These are phyloP conservation scores for Lasiosphaeris hirsuta DNA, from an alignment of 495 filamentous ascomycete species.

Conservation along the genomic window DNA sequence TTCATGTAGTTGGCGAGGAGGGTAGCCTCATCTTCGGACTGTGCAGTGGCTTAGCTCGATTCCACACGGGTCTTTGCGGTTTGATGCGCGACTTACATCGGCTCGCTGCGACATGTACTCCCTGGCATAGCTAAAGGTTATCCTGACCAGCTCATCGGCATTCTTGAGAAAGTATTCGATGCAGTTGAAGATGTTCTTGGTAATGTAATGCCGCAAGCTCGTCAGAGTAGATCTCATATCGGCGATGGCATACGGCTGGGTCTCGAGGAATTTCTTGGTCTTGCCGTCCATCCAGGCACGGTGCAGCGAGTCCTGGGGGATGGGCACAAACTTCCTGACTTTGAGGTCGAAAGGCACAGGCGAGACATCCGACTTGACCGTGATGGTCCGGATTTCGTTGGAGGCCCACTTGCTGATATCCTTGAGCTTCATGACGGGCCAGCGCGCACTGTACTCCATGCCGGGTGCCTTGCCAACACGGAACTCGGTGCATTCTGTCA, in stretches of 20 bases:
- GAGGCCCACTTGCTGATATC: slow-evolving; percentile 20
- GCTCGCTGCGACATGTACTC: slow-evolving; percentile 6
- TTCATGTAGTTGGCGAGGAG: slow-evolving; percentile 33
- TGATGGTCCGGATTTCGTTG: slow-evolving; percentile 11
- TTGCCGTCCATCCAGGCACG: slow-evolving; percentile 21
- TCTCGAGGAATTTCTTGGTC: slow-evolving; percentile 13
- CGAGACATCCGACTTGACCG: slow-evolving; percentile 19
- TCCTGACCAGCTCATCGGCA: slow-evolving; percentile 16
- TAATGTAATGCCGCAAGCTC: slow-evolving; percentile 16
- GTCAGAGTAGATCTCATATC: slow-evolving; percentile 14
- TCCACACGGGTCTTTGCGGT: background rate
- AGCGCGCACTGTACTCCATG: slow-evolving; percentile 19
- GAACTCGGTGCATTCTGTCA: slow-evolving; percentile 20
- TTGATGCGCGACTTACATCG: slow-evolving; percentile 2
- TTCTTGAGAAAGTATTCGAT: slow-evolving; percentile 12
- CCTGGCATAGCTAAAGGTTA: slow-evolving; percentile 21
- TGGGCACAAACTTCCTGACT: slow-evolving; percentile 21
- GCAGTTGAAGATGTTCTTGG: slow-evolving; percentile 4
- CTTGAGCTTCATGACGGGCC: slow-evolving; percentile 23
- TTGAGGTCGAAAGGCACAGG: slow-evolving; percentile 17
- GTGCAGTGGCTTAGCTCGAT: background rate
- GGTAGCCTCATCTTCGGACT: slow-evolving; percentile 20
- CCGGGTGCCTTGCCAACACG: slow-evolving; percentile 18
- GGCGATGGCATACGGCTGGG: slow-evolving; percentile 20
- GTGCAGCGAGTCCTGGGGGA: slow-evolving; percentile 16